Evolutionary conservation across 768 basidiomycete genomes (phyloP).

Genomic region (Rhizopogon rudus): DNA sequence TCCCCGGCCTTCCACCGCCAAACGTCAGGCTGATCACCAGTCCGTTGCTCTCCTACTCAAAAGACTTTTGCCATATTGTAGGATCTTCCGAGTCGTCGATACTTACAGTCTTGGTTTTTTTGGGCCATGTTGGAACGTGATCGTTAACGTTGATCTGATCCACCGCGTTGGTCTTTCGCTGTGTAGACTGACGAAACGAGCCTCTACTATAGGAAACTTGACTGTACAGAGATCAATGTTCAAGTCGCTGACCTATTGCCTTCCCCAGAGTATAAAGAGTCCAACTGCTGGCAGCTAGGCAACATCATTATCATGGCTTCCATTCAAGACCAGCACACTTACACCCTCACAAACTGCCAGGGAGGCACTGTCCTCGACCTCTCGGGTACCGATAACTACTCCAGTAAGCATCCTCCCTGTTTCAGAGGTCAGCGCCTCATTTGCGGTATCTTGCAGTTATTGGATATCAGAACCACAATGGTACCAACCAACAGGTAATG

Average conservation of each 20-base stretch:
- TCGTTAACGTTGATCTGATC: no score
- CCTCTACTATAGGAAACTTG: no score
- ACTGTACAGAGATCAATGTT: no score
- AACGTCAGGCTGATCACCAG: no score
- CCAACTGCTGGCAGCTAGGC: neutral
- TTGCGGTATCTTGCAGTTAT: conserved; percentile 32
- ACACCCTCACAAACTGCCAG: conserved; percentile 47
- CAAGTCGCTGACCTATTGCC: neutral
- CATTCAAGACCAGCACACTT: conserved; percentile 32
- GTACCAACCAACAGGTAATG: conserved; percentile 45
- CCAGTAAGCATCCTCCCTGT: conserved; percentile 29
- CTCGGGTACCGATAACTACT: conserved; percentile 44
- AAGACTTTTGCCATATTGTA: no score
- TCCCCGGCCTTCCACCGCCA: no score
- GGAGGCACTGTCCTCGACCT: conserved; percentile 50
- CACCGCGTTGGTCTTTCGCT: no score
- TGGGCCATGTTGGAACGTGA: neutral
- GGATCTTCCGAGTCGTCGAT: no score
- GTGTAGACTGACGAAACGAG: no score
- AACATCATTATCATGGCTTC: conserved; percentile 10
- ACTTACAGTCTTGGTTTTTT: no score
- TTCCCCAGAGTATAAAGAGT: neutral
- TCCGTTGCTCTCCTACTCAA: no score
- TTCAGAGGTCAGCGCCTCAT: neutral
- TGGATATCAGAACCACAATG: conserved; percentile 39